phyloP scores from a whole-genome alignment of 2,329 filamentous ascomycete genomes.

The Neonectria hederae region DNA sequence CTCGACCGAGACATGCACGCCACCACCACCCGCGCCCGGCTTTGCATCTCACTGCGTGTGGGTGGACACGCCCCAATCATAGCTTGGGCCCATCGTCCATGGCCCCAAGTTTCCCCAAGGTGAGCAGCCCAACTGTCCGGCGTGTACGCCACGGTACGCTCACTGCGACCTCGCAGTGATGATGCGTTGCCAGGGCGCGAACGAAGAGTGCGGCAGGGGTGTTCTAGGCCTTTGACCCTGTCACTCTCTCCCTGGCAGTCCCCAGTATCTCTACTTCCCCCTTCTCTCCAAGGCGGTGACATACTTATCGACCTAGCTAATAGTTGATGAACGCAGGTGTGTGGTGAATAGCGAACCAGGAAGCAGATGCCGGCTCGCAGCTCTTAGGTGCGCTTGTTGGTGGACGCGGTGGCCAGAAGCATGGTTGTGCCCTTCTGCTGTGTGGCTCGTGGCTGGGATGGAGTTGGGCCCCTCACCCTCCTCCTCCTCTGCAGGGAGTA shows the following conservation, averaged over 20 bases:
- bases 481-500: slow-evolving; percentile 33
- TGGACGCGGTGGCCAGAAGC: neutral
- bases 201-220: neutral
- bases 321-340: slow-evolving; percentile 2
- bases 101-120: neutral
- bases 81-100: neutral
- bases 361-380: neutral
- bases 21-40: slow-evolving; percentile 2
- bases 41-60: slow-evolving; percentile 4
- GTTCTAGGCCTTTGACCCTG: neutral
- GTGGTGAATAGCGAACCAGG: neutral
- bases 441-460: neutral
- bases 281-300: neutral
- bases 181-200: neutral
- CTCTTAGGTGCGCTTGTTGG: neutral
- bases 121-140: neutral
- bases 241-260: neutral
- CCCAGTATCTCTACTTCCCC: slow-evolving; percentile 3
- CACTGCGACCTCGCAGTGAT: slow-evolving; percentile 1
- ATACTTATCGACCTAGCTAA: slow-evolving; percentile 11
- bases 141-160: neutral
- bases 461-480: slow-evolving; percentile 2
- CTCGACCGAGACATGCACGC: slow-evolving; percentile 24
- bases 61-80: slow-evolving; percentile 13
- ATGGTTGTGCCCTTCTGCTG: slow-evolving; percentile 1